A percentile compares a stretch with the other conserved stretches of the same genome.
phyloP scores from a whole-genome alignment of 2,329 filamentous ascomycete genomes.

The Aspergillus neoniger region DNA sequence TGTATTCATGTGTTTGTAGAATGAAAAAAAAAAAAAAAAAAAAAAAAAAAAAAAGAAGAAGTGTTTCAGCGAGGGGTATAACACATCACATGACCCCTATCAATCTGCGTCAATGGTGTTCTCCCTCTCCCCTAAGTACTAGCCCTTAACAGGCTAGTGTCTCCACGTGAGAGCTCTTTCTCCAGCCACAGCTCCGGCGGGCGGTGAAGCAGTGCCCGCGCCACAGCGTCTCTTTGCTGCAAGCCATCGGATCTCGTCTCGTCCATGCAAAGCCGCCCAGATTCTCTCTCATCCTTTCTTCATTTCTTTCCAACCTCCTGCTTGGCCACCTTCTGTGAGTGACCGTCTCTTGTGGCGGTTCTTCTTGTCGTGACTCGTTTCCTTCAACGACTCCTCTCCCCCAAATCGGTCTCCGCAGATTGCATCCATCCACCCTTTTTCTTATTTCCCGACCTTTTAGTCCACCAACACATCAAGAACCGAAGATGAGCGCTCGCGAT shows the following conservation, averaged over 20 bases:
- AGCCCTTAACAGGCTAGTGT: not conserved
- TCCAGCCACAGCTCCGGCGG: constrained; percentile 7
- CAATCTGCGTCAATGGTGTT: not conserved
- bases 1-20: not conserved
- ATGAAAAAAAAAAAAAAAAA: not conserved
- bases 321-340: not conserved
- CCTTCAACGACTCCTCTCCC: not conserved
- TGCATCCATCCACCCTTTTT: not conserved
- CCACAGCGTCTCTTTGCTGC: constrained; percentile 5
- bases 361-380: not conserved
- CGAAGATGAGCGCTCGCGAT: constrained; percentile 62
- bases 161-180: not conserved
- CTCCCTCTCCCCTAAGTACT: not conserved
- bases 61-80: not conserved
- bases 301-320: not conserved
- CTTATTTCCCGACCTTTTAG: constrained; percentile 2
- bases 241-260: not conserved
- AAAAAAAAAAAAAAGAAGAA: not conserved
- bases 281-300: not conserved
- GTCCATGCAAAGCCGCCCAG: constrained; percentile 1
- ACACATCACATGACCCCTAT: constrained; percentile 3
- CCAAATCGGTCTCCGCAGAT: not conserved
- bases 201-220: constrained; percentile 2
- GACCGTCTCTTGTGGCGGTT: not conserved
- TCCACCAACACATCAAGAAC: constrained; percentile 6